A percentile compares a stretch with the other conserved stretches of the same genome.
These are phyloP conservation scores for Scheffersomyces segobiensis DNA, from an alignment of 1,139 yeast genomes.

Conservation along the genomic window DNA sequence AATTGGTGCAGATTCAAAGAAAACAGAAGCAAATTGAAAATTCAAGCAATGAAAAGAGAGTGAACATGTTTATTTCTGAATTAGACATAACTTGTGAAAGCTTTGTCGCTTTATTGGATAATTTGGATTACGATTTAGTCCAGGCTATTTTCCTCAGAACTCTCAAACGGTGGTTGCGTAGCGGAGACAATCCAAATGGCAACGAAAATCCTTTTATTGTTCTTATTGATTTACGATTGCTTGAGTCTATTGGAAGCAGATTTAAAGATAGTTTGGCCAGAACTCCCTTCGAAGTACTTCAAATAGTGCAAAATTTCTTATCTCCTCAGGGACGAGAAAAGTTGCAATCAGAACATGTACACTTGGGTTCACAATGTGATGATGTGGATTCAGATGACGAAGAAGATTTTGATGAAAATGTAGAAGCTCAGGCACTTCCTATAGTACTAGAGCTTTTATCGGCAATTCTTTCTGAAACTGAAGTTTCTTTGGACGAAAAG, in stretches of 20 bases:
- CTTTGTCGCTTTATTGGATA: conserved; percentile 48
- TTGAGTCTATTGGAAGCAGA: conserved; percentile 62
- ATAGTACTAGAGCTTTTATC: conserved; percentile 54
- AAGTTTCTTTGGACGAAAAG: conserved; percentile 25
- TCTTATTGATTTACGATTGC: conserved; percentile 60
- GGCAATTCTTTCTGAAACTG: conserved; percentile 50
- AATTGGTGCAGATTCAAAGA: conserved; percentile 51
- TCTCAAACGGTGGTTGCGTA: conserved; percentile 60
- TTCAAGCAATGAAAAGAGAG: conserved; percentile 20
- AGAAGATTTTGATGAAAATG: conserved; percentile 25
- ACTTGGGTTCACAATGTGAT: conserved; percentile 2
- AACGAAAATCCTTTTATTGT: conserved; percentile 54
- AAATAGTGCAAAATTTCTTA: conserved; percentile 54
- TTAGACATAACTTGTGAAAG: conserved; percentile 54
- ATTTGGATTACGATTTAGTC: conserved; percentile 49
- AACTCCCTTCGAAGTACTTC: conserved; percentile 61
- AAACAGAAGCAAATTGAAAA: conserved; percentile 11
- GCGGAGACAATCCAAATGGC: conserved; percentile 10
- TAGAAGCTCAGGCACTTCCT: conserved; percentile 26
- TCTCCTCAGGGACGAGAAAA: conserved; percentile 7
- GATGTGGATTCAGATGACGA: conserved; percentile 48
- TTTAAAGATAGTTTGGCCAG: conserved; percentile 63
- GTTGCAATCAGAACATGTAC: conserved; percentile 4
- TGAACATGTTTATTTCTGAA: conserved; percentile 36
- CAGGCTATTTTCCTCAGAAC: conserved; percentile 51